phyloP scores from a whole-genome alignment of 345 rosid species.

The Syzygium oleosum region DNA sequence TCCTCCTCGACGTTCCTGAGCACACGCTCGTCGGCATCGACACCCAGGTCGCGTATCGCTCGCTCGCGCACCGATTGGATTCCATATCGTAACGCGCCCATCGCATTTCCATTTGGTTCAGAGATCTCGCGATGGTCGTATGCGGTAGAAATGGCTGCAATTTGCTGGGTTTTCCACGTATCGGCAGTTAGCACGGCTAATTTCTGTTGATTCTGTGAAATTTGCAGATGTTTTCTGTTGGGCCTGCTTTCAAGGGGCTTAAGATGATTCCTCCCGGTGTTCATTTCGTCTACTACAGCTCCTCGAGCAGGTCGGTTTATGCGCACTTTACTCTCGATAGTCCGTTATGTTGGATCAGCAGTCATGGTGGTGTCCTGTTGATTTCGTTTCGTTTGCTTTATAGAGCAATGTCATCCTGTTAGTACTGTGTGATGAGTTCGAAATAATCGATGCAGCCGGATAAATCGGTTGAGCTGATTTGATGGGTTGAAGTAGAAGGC shows the following conservation, averaged over 20 bases:
- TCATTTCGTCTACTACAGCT: constrained; percentile 77
- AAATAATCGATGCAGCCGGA: not conserved
- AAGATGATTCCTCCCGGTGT: constrained; percentile 97
- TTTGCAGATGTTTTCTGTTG: constrained; percentile 55
- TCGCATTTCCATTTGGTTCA: too few relatives aligned
- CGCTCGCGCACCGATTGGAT: not conserved
- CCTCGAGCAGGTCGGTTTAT: constrained; percentile 53
- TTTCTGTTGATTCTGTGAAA: not conserved
- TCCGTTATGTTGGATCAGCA: not conserved
- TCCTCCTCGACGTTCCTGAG: constrained; percentile 86
- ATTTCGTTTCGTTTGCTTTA: not conserved
- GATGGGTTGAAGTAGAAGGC: not conserved
- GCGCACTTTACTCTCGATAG: not conserved
- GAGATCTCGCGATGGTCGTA: not conserved
- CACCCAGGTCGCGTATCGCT: constrained; percentile 43
- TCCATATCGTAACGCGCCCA: too few relatives aligned
- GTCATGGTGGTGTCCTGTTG: not conserved
- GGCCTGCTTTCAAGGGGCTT: constrained; percentile 74
- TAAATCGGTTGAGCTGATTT: not conserved
- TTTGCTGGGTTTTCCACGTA: not conserved
- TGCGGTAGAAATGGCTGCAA: not conserved
- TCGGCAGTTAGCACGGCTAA: not conserved
- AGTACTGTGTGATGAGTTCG: not conserved
- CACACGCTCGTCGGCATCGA: constrained; percentile 74
- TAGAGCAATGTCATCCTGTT: not conserved